Conservation (phyloP, 495 filamentous ascomycete species). For the Penicillium goetzii region DNA sequence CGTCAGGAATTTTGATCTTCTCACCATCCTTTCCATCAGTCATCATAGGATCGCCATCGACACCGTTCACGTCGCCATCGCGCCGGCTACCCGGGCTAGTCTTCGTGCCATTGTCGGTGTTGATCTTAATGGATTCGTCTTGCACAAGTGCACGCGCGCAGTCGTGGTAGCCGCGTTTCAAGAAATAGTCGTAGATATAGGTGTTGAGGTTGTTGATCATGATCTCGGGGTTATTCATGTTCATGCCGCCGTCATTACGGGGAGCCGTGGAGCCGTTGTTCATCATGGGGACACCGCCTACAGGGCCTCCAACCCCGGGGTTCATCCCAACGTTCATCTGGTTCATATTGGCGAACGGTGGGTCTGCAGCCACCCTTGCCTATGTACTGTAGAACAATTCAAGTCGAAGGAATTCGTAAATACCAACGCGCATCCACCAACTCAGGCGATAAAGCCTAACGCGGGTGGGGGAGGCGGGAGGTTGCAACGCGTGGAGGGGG, state of each 20-base stretch:
- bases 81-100: constrained; percentile 56
- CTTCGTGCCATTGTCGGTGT: constrained; percentile 64
- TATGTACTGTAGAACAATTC: constrained; percentile 31
- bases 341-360: constrained; percentile 63
- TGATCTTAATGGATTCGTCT: constrained; percentile 51
- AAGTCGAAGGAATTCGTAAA: constrained; percentile 24
- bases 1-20: constrained; percentile 72
- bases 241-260: constrained; percentile 50
- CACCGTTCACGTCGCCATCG: constrained; percentile 67
- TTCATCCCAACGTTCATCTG: constrained; percentile 73
- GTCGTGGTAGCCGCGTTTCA: constrained; percentile 79
- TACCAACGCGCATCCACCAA: constrained; percentile 47
- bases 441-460: constrained; percentile 40
- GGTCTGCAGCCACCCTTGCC: constrained; percentile 46
- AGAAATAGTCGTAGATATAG: constrained; percentile 96
- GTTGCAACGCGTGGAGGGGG: constrained; percentile 28
- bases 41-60: constrained; percentile 82
- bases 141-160: constrained; percentile 72
- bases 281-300: constrained; percentile 72
- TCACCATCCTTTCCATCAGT: constrained; percentile 76
- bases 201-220: constrained; percentile 89
- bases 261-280: constrained; percentile 63
- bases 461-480: constrained; percentile 30
- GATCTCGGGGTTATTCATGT: constrained; percentile 51
- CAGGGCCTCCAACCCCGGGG: constrained; percentile 61